Evolutionary conservation across 768 basidiomycete genomes (phyloP).

Genomic region (Mycena pura): DNA sequence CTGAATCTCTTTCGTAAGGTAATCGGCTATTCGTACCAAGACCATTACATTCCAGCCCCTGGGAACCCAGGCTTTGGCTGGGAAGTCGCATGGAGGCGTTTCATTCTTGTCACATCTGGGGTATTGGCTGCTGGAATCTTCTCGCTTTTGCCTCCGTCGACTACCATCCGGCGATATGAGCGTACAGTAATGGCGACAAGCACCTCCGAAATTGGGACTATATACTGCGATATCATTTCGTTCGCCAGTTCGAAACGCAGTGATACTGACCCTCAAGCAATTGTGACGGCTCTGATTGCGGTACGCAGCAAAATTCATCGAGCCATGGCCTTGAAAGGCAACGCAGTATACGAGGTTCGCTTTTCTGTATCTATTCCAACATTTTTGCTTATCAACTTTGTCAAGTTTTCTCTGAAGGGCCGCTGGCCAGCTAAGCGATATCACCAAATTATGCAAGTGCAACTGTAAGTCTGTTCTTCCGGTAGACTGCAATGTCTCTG

Average conservation of each 20-base stretch:
- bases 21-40: conserved; percentile 77
- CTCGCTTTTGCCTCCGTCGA: conserved; percentile 77
- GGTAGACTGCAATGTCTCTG: not conserved
- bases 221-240: conserved; percentile 80
- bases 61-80: conserved; percentile 66
- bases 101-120: conserved; percentile 72
- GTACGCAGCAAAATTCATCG: conserved; percentile 76
- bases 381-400: not conserved
- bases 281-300: conserved; percentile 72
- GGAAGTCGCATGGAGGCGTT: conserved; percentile 76
- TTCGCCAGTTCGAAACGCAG: conserved; percentile 64
- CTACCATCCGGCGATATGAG: conserved; percentile 76
- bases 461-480: conserved; percentile 54
- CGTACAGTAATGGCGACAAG: conserved; percentile 74
- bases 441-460: conserved; percentile 68
- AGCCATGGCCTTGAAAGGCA: conserved; percentile 59
- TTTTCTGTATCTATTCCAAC: not conserved
- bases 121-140: conserved; percentile 80
- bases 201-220: conserved; percentile 66
- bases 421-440: conserved; percentile 85
- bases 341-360: conserved; percentile 70
- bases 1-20: conserved; percentile 48
- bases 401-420: conserved; percentile 76
- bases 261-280: conserved; percentile 57
- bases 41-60: conserved; percentile 53